Conservation (phyloP, 2,329 filamentous ascomycete genomes). For the Byssothecium circinans region DNA sequence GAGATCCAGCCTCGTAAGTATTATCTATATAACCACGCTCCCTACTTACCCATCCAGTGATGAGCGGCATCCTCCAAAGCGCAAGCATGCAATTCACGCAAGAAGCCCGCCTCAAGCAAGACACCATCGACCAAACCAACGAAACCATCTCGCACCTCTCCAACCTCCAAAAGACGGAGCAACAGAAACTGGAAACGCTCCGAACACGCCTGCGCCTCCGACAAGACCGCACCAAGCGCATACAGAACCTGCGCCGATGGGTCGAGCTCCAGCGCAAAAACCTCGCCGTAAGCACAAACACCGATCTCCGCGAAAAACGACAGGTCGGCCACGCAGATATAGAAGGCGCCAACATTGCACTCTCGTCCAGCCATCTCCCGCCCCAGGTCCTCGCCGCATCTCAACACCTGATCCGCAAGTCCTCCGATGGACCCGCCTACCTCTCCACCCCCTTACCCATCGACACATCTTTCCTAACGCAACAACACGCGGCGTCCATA, state of each 20-base stretch:
- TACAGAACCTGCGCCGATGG: slow-evolving; percentile 75
- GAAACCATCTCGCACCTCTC: slow-evolving; percentile 78
- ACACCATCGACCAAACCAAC: slow-evolving; percentile 80
- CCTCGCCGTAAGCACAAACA: slow-evolving; percentile 50
- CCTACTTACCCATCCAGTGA: slow-evolving; percentile 53
- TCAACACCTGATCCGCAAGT: slow-evolving; percentile 30
- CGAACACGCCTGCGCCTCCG: slow-evolving; percentile 65
- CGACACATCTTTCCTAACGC: slow-evolving; percentile 18
- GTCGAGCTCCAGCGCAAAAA: slow-evolving; percentile 67
- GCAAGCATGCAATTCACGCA: slow-evolving; percentile 77
- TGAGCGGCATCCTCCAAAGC: slow-evolving; percentile 78
- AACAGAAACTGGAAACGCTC: slow-evolving; percentile 71
- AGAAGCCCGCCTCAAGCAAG: slow-evolving; percentile 81
- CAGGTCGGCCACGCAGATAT: slow-evolving; percentile 53
- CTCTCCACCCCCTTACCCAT: slow-evolving; percentile 30
- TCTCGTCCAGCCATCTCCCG: slow-evolving; percentile 33
- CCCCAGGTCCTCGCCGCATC: slow-evolving; percentile 30
- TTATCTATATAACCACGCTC: background rate
- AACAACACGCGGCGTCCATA: slow-evolving; percentile 45
- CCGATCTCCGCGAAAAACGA: slow-evolving; percentile 47
- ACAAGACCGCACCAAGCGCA: slow-evolving; percentile 68
- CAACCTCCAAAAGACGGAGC: slow-evolving; percentile 74
- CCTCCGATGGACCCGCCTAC: slow-evolving; percentile 33
- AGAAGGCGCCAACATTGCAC: slow-evolving; percentile 34
- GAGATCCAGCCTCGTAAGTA: slow-evolving; percentile 77